Base-by-base conservation (phyloP, 441 rosid species). In the Erodium chrysanthum region DNA sequence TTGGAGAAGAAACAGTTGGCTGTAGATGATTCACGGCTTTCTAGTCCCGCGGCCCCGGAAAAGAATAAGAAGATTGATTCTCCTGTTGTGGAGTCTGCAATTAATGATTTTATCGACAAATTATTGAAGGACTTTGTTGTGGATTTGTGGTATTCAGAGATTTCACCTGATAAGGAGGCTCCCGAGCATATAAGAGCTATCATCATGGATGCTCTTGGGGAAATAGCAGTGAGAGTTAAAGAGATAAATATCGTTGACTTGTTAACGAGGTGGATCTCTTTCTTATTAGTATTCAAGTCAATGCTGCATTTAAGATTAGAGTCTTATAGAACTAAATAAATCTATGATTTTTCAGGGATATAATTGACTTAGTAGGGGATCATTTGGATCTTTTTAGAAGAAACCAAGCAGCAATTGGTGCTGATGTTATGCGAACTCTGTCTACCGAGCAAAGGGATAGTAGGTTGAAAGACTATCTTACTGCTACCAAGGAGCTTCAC, bases 381-480 rank as follows among this genome's bases (percentile, higher is more conserved):
- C 98, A 95, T 78, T 79, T 95, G 79, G 99, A 92, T 67, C 91
- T 74, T 44, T 95, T 92, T 78, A 87, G 99, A 85, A 83, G 96
- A 84, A 90, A 88, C 76, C 99, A 90, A 72, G 87, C 88, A 63
- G 85, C 88, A 52, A 90, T 95, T 54, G 98, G 99, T 72, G 82
- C 75, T 67, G 97, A 95, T 72, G 94, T 95, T 66, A 92, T 95
- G 98, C 82, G 78, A 76, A 95, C 88, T 25, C 80, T 95, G 73
- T 92, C 98, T 12, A 85, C 93, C 7, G 91, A 86, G 74, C 93
- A 87, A 82, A 88, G 98, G 81, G 97, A 95, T 77, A 98, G 88
- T 73, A 92, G 95, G 76, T 78, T 95, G 78, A 95, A 92, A 79
- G 82, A 79, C 77, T 88, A 92, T 86, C 88, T 92, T 70, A 84